These are phyloP conservation scores for Auricularia heimuer DNA, from an alignment of 768 basidiomycete genomes.

Conservation along the genomic window DNA sequence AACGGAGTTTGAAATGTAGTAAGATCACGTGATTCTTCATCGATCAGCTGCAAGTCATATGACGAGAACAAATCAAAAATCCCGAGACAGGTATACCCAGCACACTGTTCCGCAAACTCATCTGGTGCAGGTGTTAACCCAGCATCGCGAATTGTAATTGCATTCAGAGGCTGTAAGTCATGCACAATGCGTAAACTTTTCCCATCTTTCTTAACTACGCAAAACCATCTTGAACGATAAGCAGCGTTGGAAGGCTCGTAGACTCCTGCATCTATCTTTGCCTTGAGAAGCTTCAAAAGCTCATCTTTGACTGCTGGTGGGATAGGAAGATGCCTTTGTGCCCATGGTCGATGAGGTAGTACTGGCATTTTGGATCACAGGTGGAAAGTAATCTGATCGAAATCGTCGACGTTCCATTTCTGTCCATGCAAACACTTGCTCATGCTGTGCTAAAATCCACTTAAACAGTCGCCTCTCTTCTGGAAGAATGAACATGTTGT, in stretches of 20 bases:
- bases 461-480: constrained; percentile 18
- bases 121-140: background rate
- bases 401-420: constrained; percentile 28
- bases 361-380: constrained; percentile 4
- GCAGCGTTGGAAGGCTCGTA: constrained; percentile 31
- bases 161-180: constrained; percentile 29
- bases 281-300: constrained; percentile 23
- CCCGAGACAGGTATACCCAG: constrained; percentile 14
- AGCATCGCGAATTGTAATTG: constrained; percentile 19
- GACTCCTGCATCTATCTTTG: constrained; percentile 28
- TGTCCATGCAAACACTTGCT: constrained; percentile 29
- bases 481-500: constrained; percentile 20
- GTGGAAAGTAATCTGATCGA: constrained; percentile 4
- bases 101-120: background rate
- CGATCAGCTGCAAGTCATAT: constrained; percentile 25
- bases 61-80: constrained; percentile 19
- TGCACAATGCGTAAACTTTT: constrained; percentile 27
- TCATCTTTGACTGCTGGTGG: constrained; percentile 15
- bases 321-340: background rate
- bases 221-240: constrained; percentile 32
- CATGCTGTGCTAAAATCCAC: background rate
- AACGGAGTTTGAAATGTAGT: constrained; percentile 34
- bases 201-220: constrained; percentile 29
- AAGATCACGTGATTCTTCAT: constrained; percentile 23
- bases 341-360: constrained; percentile 4